Base-by-base conservation (phyloP, 2,329 filamentous ascomycete genomes). In the Lasiodiplodia hormozganensis region DNA sequence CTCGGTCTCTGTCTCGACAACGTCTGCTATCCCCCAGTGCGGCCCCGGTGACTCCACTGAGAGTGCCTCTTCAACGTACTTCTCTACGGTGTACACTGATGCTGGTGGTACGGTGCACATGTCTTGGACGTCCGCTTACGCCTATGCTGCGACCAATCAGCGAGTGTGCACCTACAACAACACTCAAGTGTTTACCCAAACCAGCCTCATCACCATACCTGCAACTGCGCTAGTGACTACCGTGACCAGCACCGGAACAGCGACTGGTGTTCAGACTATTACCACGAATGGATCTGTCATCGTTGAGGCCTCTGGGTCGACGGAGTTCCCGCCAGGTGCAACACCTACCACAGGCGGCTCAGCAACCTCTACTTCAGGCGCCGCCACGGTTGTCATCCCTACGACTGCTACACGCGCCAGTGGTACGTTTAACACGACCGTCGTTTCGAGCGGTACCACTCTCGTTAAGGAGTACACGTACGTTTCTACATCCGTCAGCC, bases 141-240 rank as follows among this genome's bases (percentile, higher is more conserved):
- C 23, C 5, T 68, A 52, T 14, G 34, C 51, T 11, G 67, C 67
- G 11, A 25, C 67, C 6, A 56, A 52, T 28, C 38, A 28, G 18
- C 57, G 34, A 43, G 52, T 65, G n/a, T 68, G 67, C 38, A 68
- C 67, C 1, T 68, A 21, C 67, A 65, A 68, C 67, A 64, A 65
- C 38, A 65, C 60, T 10, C n/a, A 65, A 10, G 25, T 64, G 5
- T 68, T 34, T 40, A 65, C 67, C 38, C 65, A 51, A 14, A 49
- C 58, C n/a, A 51, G 43, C 18, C 38, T 65, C 18, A 43, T 68
- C 38, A 65, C 67, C 23, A 36, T 68, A 16, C 65, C 65, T 36
- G 65, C 54, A 23, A 36, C 56, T 10, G 52, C 65, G 16, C 40
- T 28, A 25, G 54, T 60, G 16, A 53, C 47, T 47, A 47, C 43